Evolutionary conservation across 305 asterid species (phyloP).

Genomic region (Fraxinus sp.): DNA sequence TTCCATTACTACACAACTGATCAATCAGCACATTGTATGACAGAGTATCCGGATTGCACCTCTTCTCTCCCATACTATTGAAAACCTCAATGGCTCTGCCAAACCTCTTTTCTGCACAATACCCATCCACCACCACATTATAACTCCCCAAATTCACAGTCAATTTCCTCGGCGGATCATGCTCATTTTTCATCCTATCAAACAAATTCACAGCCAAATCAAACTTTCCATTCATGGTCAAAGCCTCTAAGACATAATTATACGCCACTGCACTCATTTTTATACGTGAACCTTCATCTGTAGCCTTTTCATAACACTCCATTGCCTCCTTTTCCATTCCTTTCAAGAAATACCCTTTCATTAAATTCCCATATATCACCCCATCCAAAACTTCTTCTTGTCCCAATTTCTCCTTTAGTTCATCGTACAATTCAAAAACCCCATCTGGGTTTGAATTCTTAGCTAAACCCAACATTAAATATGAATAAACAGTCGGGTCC

Average conservation of each 20-base stretch:
- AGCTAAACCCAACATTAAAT: conserved; percentile 75
- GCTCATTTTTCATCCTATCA: conserved; percentile 73
- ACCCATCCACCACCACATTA: conserved; percentile 78
- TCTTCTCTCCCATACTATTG: conserved; percentile 68
- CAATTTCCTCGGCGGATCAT: conserved; percentile 71
- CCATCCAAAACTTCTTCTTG: conserved; percentile 57
- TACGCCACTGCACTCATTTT: conserved; percentile 72
- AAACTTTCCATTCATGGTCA: conserved; percentile 79
- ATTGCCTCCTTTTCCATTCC: conserved; percentile 82
- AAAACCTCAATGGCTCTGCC: conserved; percentile 67
- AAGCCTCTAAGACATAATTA: conserved; percentile 68
- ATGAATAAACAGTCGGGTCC: conserved; percentile 65
- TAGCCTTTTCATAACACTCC: conserved; percentile 62
- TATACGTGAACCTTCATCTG: conserved; percentile 48
- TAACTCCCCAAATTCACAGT: conserved; percentile 82
- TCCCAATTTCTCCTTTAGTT: conserved; percentile 71
- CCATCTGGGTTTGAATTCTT: conserved; percentile 55
- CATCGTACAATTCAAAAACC: conserved; percentile 66
- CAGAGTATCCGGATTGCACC: conserved; percentile 74
- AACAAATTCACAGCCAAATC: conserved; percentile 73
- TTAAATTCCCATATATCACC: conserved; percentile 67
- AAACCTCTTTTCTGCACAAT: conserved; percentile 59
- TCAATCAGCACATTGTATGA: conserved; percentile 78
- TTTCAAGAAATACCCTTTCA: conserved; percentile 85
- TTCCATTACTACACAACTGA: conserved; percentile 65